Base-by-base conservation (phyloP, 1,139 yeast genomes). In the Sugiyamaella neomexicana region DNA sequence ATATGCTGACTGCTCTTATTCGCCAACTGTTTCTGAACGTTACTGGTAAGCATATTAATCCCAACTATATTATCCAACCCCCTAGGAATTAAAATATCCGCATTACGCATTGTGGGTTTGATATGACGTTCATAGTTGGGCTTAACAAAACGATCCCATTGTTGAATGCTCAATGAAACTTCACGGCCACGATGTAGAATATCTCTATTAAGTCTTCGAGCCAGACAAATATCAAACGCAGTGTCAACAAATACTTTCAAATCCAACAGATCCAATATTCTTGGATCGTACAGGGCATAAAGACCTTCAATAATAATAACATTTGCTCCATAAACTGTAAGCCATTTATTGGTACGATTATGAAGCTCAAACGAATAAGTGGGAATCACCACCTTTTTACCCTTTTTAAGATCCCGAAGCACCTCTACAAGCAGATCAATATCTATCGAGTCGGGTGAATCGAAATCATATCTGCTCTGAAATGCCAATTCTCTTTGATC, bases 291-390 rank as follows among this genome's bases (percentile, higher is more conserved):
- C 50, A 93, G 72, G 0, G 97, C 91, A 68, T 87, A 89, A 12
- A 93, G 84, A 0, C 99, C 99, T 69, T 93, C 99, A 40, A 93
- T 75, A 12, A 93, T 86, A 58, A 93, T 86, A 16, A 93, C 96
- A 67, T 90, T 90, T 32, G 98, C 97, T 2, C 98, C 99, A 67
- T 90, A 91, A n/a, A 93, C 81, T 2, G 91, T 83, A 47, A 85
- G 75, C 37, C 79, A 78, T 66, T 86, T 83, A 46, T 77, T 80
- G 1, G 93, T 85, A 57, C 97, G 76, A 56, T 80, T 79, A 69
- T 93, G 99, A 41, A 78, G 72, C 0, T 76, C 72, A 71, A 93
- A 93, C 3, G 97, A 89, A 69, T 93, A 93, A 2, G 89, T 83
- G 0, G 99, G 99, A 17, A 93, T 85, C 54, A 81, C 80, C 0